These are phyloP conservation scores for Endocarpon pusillum DNA, from an alignment of 495 filamentous ascomycete genomes.

Conservation along the genomic window DNA sequence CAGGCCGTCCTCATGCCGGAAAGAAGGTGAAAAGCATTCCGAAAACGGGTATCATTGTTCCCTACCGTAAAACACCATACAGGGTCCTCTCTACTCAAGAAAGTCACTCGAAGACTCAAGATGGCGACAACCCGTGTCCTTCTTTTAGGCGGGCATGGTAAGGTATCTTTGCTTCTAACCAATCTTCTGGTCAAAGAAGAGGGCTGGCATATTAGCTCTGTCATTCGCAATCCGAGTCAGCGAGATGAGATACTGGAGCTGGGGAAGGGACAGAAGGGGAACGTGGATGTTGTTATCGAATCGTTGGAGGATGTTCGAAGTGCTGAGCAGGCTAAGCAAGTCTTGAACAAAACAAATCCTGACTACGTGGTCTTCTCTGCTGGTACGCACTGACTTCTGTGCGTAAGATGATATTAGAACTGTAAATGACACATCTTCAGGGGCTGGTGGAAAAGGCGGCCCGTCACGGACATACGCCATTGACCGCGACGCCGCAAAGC, in stretches of 20 bases:
- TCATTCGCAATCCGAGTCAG: constrained; percentile 58
- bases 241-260: constrained; percentile 42
- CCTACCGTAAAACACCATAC: too few relatives aligned
- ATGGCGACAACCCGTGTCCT: constrained; percentile 27
- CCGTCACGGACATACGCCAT: constrained; percentile 41
- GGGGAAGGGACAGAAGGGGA: constrained; percentile 34
- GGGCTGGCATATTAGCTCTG: constrained; percentile 57
- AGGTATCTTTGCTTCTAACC: constrained; percentile 61
- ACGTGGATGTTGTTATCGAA: constrained; percentile 41
- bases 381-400: constrained; percentile 24
- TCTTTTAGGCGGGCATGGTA: constrained; percentile 69
- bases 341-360: constrained; percentile 40
- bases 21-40: too few relatives aligned
- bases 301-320: constrained; percentile 55
- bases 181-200: constrained; percentile 52
- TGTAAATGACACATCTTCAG: constrained; percentile 16
- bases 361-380: constrained; percentile 71
- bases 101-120: too few relatives aligned
- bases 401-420: not conserved
- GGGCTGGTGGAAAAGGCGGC: constrained; percentile 63
- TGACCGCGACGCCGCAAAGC: constrained; percentile 49
- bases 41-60: too few relatives aligned
- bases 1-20: too few relatives aligned
- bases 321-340: constrained; percentile 38
- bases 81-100: too few relatives aligned